Percentiles rank a stretch among this genome's conserved stretches.
Conservation (phyloP, 1,284 basidiomycete species). For the Naganishia sp. region DNA sequence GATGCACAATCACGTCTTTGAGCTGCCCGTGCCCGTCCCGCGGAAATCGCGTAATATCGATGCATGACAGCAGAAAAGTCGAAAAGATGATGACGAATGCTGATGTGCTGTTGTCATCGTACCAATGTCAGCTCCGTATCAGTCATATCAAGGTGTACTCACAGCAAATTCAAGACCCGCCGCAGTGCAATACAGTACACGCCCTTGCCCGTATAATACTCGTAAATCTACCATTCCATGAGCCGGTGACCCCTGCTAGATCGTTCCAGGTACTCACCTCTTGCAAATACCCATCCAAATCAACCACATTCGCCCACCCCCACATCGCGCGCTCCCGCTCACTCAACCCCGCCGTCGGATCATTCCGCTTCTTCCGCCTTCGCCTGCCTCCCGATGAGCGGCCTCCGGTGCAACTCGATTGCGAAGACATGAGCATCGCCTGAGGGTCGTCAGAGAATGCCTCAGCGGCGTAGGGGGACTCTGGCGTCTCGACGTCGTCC, state of each 20-base stretch:
- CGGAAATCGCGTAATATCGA: slow-evolving; percentile 81
- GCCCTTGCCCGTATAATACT: slow-evolving; percentile 94
- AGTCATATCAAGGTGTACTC: slow-evolving; percentile 50
- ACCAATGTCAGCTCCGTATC: slow-evolving; percentile 3
- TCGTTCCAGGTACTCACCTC: slow-evolving; percentile 60
- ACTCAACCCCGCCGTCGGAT: slow-evolving; percentile 61
- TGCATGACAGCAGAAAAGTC: slow-evolving; percentile 89
- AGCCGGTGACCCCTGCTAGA: neutral
- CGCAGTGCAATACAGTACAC: slow-evolving; percentile 90
- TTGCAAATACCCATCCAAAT: slow-evolving; percentile 90
- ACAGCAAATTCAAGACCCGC: slow-evolving; percentile 87
- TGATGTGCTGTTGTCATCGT: slow-evolving; percentile 68
- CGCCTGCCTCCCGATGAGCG: slow-evolving; percentile 57
- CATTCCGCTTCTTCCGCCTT: slow-evolving; percentile 45
- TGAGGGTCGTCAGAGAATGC: slow-evolving; percentile 54
- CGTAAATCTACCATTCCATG: slow-evolving; percentile 60
- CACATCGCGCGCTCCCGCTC: slow-evolving; percentile 88
- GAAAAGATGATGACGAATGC: slow-evolving; percentile 97
- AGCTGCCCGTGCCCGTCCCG: slow-evolving; percentile 56
- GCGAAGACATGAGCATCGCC: slow-evolving; percentile 15
- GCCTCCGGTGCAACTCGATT: slow-evolving; percentile 31
- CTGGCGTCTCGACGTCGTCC: neutral
- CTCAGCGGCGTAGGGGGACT: slow-evolving; percentile 4
- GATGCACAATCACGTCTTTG: slow-evolving; percentile 74
- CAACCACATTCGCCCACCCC: slow-evolving; percentile 99